Evolutionary conservation across 2,329 filamentous ascomycete species (phyloP), one percentile per base, ranked within the genome.

Genomic region (Botryotinia convoluta): DNA sequence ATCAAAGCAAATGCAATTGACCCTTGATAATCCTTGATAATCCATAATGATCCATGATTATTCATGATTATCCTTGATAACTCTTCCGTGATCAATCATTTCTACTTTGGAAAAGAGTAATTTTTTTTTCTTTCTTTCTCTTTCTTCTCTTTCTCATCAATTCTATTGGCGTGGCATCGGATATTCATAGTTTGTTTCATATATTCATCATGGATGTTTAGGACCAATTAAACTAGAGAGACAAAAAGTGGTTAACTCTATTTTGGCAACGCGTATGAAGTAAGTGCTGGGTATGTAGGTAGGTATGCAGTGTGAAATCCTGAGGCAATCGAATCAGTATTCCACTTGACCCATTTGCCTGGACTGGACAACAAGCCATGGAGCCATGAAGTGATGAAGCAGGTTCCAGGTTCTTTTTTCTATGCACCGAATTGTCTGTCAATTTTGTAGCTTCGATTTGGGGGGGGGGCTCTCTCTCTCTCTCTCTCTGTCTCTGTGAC

Each of bases 181-280:
- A 67, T 51, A 67, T 67, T 67, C 64, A 35, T 68, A 70, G 54
- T 35, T 70, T 61, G 68, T 70, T 70, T 70, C 68, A 70, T 18
- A 45, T 32, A 9, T 37, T 29, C 37, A 35, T 5, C 64, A 68
- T 37, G 45, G 64, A 45, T 70, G n/a, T 61, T 70, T 37, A n/a
- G 35, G 39, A 60, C 68, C 54, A 70, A 70, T 70, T 60, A 70
- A 60, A 70, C 35, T 61, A 54, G 54, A 70, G 51, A 70, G 37
- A 57, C 32, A 35, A 35, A 35, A 35, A 29, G 32, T 18, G 42
- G n/a, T 42, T 54, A 39, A 39, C 57, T 68, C 35, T 42, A 42
- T 54, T 68, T 57, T 26, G 64, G 48, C 26, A 57, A 68, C 22
- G 64, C 48, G 64, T 42, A 5, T 20, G 22, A 35, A 48, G 48